Evolutionary conservation across 306 rosid species (phyloP).

Genomic region (Rosa persica): DNA sequence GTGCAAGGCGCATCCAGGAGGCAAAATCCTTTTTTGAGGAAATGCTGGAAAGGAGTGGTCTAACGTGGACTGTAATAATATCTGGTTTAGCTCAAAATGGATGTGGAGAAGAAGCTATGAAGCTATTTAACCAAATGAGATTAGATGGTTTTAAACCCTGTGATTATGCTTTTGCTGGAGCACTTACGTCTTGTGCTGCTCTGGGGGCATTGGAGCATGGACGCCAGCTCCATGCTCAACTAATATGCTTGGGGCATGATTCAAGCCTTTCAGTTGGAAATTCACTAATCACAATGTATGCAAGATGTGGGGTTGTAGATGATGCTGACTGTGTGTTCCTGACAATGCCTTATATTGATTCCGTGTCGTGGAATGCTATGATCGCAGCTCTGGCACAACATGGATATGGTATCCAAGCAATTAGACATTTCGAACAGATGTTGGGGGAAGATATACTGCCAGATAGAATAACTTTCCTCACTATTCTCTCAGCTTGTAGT

Average conservation of each 20-base stretch:
- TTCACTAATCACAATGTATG: conserved; percentile 34
- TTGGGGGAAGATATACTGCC: conserved; percentile 25
- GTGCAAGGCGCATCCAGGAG: too few relatives aligned
- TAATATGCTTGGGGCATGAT: conserved; percentile 23
- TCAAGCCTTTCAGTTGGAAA: conserved; percentile 32
- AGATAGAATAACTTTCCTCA: conserved; percentile 30
- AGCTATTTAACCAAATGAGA: conserved; percentile 31
- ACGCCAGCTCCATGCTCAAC: conserved; percentile 29
- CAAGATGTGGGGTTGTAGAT: conserved; percentile 25
- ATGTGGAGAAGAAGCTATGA: conserved; percentile 28
- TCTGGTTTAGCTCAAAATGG: conserved; percentile 29
- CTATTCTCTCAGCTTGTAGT: conserved; percentile 32
- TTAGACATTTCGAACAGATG: conserved; percentile 22
- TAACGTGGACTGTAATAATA: conserved; percentile 28
- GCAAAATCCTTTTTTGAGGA: too few relatives aligned
- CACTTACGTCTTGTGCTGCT: conserved; percentile 24
- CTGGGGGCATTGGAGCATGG: conserved; percentile 36
- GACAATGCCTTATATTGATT: conserved; percentile 29
- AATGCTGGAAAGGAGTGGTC: too few relatives aligned
- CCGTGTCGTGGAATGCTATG: conserved; percentile 34
- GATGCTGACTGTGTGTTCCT: conserved; percentile 27
- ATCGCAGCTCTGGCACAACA: conserved; percentile 34
- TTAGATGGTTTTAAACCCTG: conserved; percentile 26
- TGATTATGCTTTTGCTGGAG: conserved; percentile 32
- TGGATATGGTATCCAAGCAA: conserved; percentile 25